Evolutionary conservation across 768 basidiomycete genomes (phyloP), one percentile per base, ranked within the genome.

Genomic region (Trametes sanguinea): DNA sequence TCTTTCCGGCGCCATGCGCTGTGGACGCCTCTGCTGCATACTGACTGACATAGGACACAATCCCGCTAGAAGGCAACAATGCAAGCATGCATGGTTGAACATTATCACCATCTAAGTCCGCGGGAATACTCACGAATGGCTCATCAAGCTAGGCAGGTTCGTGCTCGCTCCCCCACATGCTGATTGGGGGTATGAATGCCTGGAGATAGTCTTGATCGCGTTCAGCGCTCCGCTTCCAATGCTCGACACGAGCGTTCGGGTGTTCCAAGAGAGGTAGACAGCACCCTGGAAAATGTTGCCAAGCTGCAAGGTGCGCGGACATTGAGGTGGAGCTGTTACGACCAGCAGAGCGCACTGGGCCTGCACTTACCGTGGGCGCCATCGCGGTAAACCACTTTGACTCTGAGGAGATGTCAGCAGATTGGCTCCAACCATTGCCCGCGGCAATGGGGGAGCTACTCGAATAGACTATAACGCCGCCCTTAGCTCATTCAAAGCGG

Each of bases 111-210:
- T 8, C 17, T 11, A 30, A 8, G 17, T 32, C 9, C 13, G 13
- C 7, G 11, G 2, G 22, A 5, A 32, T 2, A 60, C 73, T 40
- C 57, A 75, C 74, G 75, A 67, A 61, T 78, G 77, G 59, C 71
- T 74, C 75, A 76, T 75, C 27, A 78, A 66, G 13, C 62, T 63
- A 27, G 69, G 68, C 29, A 77, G 59, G 57, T 76, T 69, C 27
- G 76, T 77, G 57, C 68, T 70, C 9, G 77, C 73, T 6, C 76
- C 76, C 13, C 69, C 68, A 61, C 76, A 76, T 10, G 76, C 75
- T 14, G 75, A 75, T 63, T 76, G 76, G 30, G 74, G 76, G 58
- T 76, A 76, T 13, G 76, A 77, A 61, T 76, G 75, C 17, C 72
- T 66, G 4, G 75, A 76, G 46, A 76, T 71, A 17, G 73, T 71